Conservation (phyloP, 345 rosid species). For the Sisymbrium altissimum region DNA sequence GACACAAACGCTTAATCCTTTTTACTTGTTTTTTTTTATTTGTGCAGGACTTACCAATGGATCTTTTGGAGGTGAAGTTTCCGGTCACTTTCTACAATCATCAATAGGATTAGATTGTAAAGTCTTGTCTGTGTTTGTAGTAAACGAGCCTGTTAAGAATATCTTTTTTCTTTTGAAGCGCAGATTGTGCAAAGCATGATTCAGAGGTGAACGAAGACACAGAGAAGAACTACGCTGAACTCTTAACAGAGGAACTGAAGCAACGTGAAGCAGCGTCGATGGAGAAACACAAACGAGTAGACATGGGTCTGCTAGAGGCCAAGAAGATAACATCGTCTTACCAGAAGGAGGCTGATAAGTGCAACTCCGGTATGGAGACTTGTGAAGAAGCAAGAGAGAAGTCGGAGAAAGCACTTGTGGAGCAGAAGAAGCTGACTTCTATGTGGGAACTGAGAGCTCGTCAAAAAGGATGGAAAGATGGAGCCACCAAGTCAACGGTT, state of each 20-base stretch:
- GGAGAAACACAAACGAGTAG: conserved; percentile 73
- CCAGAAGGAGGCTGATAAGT: conserved; percentile 97
- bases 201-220: conserved; percentile 80
- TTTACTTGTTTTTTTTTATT: conserved; percentile 4
- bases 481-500: conserved; percentile 39
- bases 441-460: conserved; percentile 85
- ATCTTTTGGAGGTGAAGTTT: conserved; percentile 61
- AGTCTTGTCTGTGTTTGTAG: not conserved
- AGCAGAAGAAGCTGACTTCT: conserved; percentile 72
- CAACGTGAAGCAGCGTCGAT: conserved; percentile 70
- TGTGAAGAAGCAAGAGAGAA: conserved; percentile 97
- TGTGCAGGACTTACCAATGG: conserved; percentile 67
- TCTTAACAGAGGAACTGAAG: conserved; percentile 80
- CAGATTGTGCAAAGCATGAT: conserved; percentile 84
- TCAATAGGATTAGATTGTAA: not conserved
- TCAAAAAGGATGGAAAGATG: conserved; percentile 85
- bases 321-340: conserved; percentile 89
- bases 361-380: conserved; percentile 96
- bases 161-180: not conserved
- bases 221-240: conserved; percentile 74
- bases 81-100: not conserved
- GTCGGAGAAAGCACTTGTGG: conserved; percentile 60
- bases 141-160: not conserved
- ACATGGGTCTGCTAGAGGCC: conserved; percentile 82
- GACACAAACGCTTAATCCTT: not conserved